Evolutionary conservation across 441 rosid genomes (phyloP), one percentile per base, ranked within the genome.

Genomic region (Eutrema salsugineum): DNA sequence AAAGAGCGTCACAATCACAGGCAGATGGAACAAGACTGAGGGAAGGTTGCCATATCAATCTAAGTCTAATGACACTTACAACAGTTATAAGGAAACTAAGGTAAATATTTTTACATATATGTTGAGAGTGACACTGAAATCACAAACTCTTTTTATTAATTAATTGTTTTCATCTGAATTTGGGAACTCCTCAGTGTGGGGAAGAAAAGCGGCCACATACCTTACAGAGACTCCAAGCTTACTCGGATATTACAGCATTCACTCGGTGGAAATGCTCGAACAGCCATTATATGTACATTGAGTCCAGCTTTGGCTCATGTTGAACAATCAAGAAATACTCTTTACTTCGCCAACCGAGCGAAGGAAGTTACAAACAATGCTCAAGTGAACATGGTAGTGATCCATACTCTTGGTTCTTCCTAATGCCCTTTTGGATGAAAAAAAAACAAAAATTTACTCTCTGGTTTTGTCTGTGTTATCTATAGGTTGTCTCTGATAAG

Each of bases 361-460:
- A 96, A 93, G 89, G 99, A 95, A 88, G 99, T 95, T 60, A 96
- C 99, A 15, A 93, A 96, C 79, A 96, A 90, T 81, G 99, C 99
- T 36, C 94, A 87, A 14, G 99, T 96, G 50, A 96, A 96, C 84
- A 88, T 96, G 99, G 99, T 95, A 93, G 20, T 50, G 42, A 72
- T 66, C 62, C 57, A 32, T 58, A 8, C 48, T 42, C 27, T 61
- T 47, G 58, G 57, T 63, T 58, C 32, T 14, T 56, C 57, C 35
- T 17, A 39, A 11, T 28, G 53, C 24, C 61, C 47, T 39, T 61
- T 50, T 42, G 28, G 28, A 19, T 49, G 27, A 65, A 64, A 72
- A 36, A 9, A 47, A 58, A 49, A 51, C 39, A 58, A 28, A 30
- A 3, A 3, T n/a, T 28, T 70, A 59, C 50, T 79, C 46, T 68